Evolutionary conservation across 2,329 filamentous ascomycete species (phyloP), one percentile per base, ranked within the genome.

Genomic region (Phaeophleospora eucalypticola): DNA sequence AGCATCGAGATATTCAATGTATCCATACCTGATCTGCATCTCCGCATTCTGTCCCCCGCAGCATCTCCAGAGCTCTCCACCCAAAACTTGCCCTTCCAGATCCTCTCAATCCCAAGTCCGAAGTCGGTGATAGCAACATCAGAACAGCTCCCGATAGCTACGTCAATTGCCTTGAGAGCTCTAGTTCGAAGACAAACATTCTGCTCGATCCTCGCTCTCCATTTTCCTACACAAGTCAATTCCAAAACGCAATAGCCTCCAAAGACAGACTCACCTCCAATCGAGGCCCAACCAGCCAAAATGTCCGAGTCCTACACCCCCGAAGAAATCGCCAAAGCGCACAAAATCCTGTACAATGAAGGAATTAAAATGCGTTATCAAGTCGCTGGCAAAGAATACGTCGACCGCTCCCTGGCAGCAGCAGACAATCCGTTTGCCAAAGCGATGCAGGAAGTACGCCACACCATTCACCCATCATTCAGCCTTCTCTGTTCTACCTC

Each of bases 341-440:
- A 82, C 67, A 74, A 79, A 56, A 67, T 75, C 40, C 71, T 83
- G 37, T 84, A 81, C 66, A 75, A 81, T 4, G 74, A 78, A 53
- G 82, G 82, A 29, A 69, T 84, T 45, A 72, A 78, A 58, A 76
- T 81, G 60, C 79, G 82, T 29, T 73, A 76, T 42, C 71, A 72
- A 51, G 82, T 84, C 7, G 75, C 81, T 12, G 81, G 82, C n/a
- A 70, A 81, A 45, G 71, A 72, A 33, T 82, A 83, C 55, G 81
- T 84, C 45, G 73, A 82, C 57, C 69, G 68, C 3, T 74, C 81
- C 1, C 68, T 83, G 8, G 67, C 68, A n/a, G 76, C 76, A 45
- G 77, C 76, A 2, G 72, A 77, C 0, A 77, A 74, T 8, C 74
- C 79, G n/a, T 85, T 83, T 64, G 71, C 79, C 1, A 68, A 71